A percentile compares a stretch with the other conserved stretches of the same genome.
phyloP scores from a whole-genome alignment of 257 asterid genomes.

The Perilla frutescens region DNA sequence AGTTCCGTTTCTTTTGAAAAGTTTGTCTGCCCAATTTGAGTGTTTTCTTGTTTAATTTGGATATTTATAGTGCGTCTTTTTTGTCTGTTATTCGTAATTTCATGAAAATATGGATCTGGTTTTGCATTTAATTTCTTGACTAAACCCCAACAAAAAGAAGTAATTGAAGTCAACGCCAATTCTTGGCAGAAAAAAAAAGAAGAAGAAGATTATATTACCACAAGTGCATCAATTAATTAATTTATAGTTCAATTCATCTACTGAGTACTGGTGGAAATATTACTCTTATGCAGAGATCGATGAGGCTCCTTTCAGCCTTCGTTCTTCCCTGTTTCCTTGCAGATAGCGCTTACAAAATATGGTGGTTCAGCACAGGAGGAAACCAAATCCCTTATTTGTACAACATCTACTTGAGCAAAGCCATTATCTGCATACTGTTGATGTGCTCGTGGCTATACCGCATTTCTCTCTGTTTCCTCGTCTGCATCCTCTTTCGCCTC shows the following conservation, averaged over 20 bases:
- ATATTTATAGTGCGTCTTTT: no score
- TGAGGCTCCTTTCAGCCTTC: constrained; percentile 78
- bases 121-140: no score
- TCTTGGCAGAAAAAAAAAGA: no score
- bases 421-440: constrained; percentile 59
- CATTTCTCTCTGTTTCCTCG: constrained; percentile 71
- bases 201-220: no score
- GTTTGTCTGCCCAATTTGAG: no score
- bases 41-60: no score
- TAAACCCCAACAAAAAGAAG: no score
- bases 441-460: constrained; percentile 90
- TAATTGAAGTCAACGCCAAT: no score
- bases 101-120: background rate
- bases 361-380: constrained; percentile 95
- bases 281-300: constrained; percentile 65
- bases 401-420: constrained; percentile 64
- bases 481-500: constrained; percentile 84
- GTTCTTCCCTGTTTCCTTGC: constrained; percentile 83
- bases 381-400: constrained; percentile 74
- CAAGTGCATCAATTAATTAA: background rate
- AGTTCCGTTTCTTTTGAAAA: constrained; percentile 30
- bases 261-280: no score
- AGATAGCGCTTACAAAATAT: constrained; percentile 74
- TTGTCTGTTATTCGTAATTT: no score
- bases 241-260: no score